A percentile compares a stretch with the other conserved stretches of the same genome.
Conservation (phyloP, 192 early-diverging fungal species). For the Backusella luteola region DNA sequence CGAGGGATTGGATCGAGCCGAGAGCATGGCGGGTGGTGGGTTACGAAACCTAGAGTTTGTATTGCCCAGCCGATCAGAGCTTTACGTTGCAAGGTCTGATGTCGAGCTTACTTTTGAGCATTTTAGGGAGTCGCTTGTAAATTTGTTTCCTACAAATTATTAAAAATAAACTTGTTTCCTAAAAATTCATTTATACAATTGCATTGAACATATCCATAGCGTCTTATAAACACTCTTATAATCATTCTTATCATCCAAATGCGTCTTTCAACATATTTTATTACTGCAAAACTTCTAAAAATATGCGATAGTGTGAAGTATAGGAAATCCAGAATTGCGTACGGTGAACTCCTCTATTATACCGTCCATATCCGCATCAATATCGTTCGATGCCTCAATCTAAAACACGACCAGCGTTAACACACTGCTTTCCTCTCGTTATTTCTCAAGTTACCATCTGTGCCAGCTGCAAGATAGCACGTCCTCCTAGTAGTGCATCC, state of each 20-base stretch:
- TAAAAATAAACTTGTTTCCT: slow-evolving; percentile 16
- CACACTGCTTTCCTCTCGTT: background rate
- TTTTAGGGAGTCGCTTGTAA: slow-evolving; percentile 42
- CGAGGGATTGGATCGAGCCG: slow-evolving; percentile 37
- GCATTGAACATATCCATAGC: too few relatives aligned
- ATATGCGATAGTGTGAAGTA: slow-evolving; percentile 63
- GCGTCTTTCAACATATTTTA: too few relatives aligned
- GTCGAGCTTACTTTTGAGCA: slow-evolving; percentile 43
- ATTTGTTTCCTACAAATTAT: slow-evolving; percentile 44
- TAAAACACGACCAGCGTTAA: slow-evolving; percentile 27
- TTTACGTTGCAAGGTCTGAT: slow-evolving; percentile 10
- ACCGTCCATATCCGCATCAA: slow-evolving; percentile 83
- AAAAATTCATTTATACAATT: too few relatives aligned
- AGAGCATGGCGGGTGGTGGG: slow-evolving; percentile 32
- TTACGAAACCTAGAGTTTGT: slow-evolving; percentile 50
- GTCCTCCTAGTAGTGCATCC: slow-evolving; percentile 82
- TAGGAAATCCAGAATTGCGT: slow-evolving; percentile 48
- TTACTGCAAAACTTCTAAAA: slow-evolving; percentile 39
- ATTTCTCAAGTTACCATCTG: slow-evolving; percentile 49
- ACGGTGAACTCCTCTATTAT: slow-evolving; percentile 76
- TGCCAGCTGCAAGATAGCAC: slow-evolving; percentile 81
- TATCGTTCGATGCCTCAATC: slow-evolving; percentile 62
- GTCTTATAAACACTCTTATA: too few relatives aligned
- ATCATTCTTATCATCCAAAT: background rate
- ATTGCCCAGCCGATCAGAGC: slow-evolving; percentile 37